A percentile compares a stretch with the other conserved stretches of the same genome.
Evolutionary conservation across 495 filamentous ascomycete species (phyloP).

Genomic region (Baudoinia panamericana): DNA sequence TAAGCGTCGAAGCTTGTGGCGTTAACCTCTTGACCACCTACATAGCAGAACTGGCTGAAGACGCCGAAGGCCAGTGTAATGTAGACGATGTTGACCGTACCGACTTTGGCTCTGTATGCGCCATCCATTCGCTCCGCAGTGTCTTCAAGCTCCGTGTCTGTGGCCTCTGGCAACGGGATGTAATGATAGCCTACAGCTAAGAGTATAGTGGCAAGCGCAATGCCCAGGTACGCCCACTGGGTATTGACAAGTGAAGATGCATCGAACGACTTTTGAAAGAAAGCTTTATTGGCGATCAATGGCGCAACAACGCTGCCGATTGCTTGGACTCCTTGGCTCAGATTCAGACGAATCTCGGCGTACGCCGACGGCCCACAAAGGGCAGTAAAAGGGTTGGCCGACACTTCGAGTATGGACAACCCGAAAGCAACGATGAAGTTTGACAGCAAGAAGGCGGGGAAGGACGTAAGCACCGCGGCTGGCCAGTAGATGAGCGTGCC

Average conservation of each 20-base stretch:
- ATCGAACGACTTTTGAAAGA: constrained; percentile 35
- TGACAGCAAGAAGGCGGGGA: constrained; percentile 49
- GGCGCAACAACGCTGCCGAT: constrained; percentile 50
- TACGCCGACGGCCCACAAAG: constrained; percentile 56
- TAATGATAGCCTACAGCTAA: constrained; percentile 55
- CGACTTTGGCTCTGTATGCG: constrained; percentile 36
- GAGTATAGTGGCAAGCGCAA: constrained; percentile 49
- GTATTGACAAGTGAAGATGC: constrained; percentile 48
- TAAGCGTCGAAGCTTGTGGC: constrained; percentile 36
- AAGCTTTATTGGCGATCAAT: constrained; percentile 46
- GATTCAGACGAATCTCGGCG: constrained; percentile 50
- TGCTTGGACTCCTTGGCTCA: constrained; percentile 57
- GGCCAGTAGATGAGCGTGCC: constrained; percentile 63
- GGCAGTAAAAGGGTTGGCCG: constrained; percentile 54
- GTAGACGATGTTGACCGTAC: constrained; percentile 40
- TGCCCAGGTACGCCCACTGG: constrained; percentile 62
- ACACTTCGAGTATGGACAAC: constrained; percentile 48
- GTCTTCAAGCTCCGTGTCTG: constrained; percentile 49
- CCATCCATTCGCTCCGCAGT: constrained; percentile 39
- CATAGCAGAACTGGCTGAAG: constrained; percentile 51
- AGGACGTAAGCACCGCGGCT: constrained; percentile 53
- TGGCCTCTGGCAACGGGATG: constrained; percentile 52
- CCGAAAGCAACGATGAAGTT: constrained; percentile 58
- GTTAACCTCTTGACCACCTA: constrained; percentile 51
- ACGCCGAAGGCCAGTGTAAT: constrained; percentile 44